Conservation (phyloP, 768 basidiomycete genomes). For the Hemileccinum rubropunctum region DNA sequence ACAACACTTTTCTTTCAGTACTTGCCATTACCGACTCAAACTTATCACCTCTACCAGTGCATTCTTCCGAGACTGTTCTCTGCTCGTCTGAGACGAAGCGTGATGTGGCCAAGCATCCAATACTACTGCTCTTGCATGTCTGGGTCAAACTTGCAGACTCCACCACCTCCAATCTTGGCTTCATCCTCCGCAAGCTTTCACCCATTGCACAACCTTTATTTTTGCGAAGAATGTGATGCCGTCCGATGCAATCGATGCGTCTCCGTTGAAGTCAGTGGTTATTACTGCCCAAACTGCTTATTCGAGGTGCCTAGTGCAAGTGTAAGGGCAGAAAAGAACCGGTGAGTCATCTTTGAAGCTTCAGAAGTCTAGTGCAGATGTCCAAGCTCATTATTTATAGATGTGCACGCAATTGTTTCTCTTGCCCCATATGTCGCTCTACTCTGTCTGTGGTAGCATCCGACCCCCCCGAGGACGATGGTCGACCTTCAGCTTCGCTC, state of each 20-base stretch:
- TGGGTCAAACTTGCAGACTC: conserved; percentile 36
- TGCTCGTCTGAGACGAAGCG: neutral
- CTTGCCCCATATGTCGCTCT: conserved; percentile 91
- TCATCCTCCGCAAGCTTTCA: conserved; percentile 84
- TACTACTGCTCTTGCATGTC: conserved; percentile 81
- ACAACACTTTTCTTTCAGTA: neutral
- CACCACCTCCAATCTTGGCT: conserved; percentile 71
- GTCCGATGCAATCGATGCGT: conserved; percentile 93
- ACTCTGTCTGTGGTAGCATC: conserved; percentile 90
- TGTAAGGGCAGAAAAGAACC: conserved; percentile 96
- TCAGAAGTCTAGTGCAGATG: neutral
- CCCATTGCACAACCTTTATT: conserved; percentile 81
- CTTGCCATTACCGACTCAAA: neutral
- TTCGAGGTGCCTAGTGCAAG: conserved; percentile 98
- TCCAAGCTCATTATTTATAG: conserved; percentile 38
- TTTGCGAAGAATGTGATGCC: conserved; percentile 98
- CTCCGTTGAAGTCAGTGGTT: conserved; percentile 89
- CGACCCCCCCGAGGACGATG: conserved; percentile 66
- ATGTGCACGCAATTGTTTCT: conserved; percentile 97
- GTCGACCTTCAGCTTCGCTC: conserved; percentile 49
- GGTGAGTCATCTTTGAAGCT: conserved; percentile 48
- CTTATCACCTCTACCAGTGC: neutral
- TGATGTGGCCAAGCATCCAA: conserved; percentile 44
- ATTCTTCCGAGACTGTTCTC: neutral
- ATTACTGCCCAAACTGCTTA: conserved; percentile 97